Evolutionary conservation across 2,329 filamentous ascomycete genomes (phyloP), one percentile per base, ranked within the genome.

Genomic region (Zopfia rhizophila): DNA sequence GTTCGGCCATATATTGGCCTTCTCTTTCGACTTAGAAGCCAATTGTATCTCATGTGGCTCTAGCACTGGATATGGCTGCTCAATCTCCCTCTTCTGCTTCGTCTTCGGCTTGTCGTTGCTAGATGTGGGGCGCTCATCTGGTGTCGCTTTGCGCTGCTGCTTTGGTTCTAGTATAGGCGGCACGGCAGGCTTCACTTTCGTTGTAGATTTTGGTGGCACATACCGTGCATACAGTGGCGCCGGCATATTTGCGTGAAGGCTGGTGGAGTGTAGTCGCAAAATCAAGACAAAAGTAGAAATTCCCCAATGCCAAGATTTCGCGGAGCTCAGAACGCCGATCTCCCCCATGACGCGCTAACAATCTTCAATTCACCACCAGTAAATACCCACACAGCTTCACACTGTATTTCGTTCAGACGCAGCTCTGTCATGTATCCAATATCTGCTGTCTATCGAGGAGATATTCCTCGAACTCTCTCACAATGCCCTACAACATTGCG

Each of bases 401-500:
- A n/a, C n/a, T n/a, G n/a, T 17, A 5, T 5, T 12, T 17, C 14
- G 30, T 17, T 11, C 21, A 10, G 49, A 52, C 49, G 48, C 48
- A 39, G 46, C 47, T 32, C 47, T 58, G 63, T 45, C 41, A 69
- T 67, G 63, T 53, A 48, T 61, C 21, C 37, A 14, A 13, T 31
- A 24, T 33, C 10, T 47, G 24, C 31, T 12, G 38, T 22, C 6
- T 35, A 19, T 54, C 47, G 54, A 58, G 60, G 65, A 51, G 13
- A 1, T 12, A 6, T 39, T 56, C 60, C 66, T 65, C 57, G 29
- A 21, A 33, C 25, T 11, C 14, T 31, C 27, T 36, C 62, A 64
- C 60, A 17, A 88, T 88, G 85, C 79, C 84, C 41, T 88, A 88
- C 78, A 87, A 87, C 61, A 88, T 88, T 68, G 85, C 85, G 83